Evolutionary conservation across 1,139 yeast genomes (phyloP), one percentile per base, ranked within the genome.

Genomic region (Hanseniaspora sp.): DNA sequence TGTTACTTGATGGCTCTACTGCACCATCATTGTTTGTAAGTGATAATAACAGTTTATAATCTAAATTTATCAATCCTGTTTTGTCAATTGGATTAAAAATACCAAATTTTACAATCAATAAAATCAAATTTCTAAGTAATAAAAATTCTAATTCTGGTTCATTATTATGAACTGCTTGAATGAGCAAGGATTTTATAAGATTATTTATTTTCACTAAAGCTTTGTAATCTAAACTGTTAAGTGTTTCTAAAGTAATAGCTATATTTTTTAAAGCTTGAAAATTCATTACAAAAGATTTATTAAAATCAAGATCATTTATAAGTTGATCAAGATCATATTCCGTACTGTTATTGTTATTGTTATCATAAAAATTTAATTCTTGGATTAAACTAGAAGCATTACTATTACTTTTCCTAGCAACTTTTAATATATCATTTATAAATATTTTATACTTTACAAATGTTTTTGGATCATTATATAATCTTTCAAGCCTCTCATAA

Each of bases 91-190:
- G 7, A 33, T 51, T 31, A 29, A 39, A 51, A 3, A 44, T 23
- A 35, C 38, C 47, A 34, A 30, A 51, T 13, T 51, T 51, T 23
- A 45, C 28, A 11, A 51, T 44, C 28, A 90, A 69, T 41, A 90
- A 67, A 29, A 87, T 86, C 48, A 88, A 83, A 65, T 90, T 90
- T 63, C 96, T 71, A 57, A 90, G 71, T 0, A 85, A 86, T 53
- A 88, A 72, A 64, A 88, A 90, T 66, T 88, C 95, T 42, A 86
- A 74, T 66, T 90, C 96, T 0, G 92, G 72, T 0, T 38, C 33
- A 5, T 39, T 45, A 12, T 34, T 45, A 11, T 38, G 18, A 9
- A 51, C 40, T 13, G 46, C 39, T 33, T 44, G 37, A 9, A 44
- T 13, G 17, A 51, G 31, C 28, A 51, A 11, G 1, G 48, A 37